Percentiles rank a stretch among this genome's conserved stretches.
Evolutionary conservation across 129 eudicot species (phyloP).

Genomic region (Flaveria linearis): DNA sequence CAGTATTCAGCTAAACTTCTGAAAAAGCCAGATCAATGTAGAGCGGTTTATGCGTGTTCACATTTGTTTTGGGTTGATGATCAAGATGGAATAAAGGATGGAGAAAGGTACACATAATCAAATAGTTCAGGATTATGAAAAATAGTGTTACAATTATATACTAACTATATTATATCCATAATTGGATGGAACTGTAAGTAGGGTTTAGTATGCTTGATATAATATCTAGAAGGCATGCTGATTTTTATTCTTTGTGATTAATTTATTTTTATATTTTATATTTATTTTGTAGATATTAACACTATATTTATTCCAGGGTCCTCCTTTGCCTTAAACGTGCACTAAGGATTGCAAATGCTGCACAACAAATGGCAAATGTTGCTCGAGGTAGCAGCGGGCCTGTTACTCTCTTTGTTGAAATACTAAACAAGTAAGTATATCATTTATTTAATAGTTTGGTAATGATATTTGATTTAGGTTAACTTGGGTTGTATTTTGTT

Average conservation of each 20-base stretch:
- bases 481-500: background rate
- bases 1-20: conserved; percentile 98
- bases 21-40: conserved; percentile 96
- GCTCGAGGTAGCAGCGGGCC: conserved; percentile 99
- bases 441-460: background rate
- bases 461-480: background rate
- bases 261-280: background rate
- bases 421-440: conserved; percentile 79
- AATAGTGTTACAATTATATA: background rate
- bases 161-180: background rate
- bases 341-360: conserved; percentile 95
- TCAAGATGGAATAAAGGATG: conserved; percentile 94
- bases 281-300: background rate
- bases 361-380: conserved; percentile 97
- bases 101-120: conserved; percentile 61
- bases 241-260: background rate
- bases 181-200: background rate
- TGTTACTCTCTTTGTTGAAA: conserved; percentile 90
- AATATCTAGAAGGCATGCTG: background rate
- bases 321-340: conserved; percentile 95
- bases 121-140: background rate
- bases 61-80: conserved; percentile 99
- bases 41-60: conserved; percentile 98
- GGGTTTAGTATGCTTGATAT: background rate
- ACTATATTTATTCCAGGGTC: conserved; percentile 53